These are phyloP conservation scores for Tilletia walkeri DNA, from an alignment of 1,284 basidiomycete genomes.

Conservation along the genomic window DNA sequence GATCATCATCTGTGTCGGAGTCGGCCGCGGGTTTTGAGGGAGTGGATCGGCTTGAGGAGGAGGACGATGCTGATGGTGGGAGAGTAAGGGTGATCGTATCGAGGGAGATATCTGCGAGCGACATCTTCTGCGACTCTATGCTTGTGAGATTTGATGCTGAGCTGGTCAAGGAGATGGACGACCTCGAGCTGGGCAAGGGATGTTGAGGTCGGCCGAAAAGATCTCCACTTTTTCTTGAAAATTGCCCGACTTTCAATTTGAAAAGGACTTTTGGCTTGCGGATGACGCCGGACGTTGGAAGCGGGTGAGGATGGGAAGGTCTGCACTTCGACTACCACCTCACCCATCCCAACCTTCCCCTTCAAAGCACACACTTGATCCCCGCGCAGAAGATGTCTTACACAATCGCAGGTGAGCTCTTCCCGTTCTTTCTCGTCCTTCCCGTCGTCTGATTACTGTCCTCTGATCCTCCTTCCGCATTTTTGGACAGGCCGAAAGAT, in stretches of 20 bases:
- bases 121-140: not conserved
- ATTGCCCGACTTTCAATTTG: not conserved
- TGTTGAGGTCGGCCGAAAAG: not conserved
- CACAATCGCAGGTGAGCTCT: conserved; percentile 47
- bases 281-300: no score
- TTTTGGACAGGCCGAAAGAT: conserved; percentile 35
- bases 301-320: no score
- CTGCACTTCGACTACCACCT: not conserved
- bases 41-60: not conserved
- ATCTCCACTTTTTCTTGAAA: no score
- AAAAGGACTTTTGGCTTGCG: no score
- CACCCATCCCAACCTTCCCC: not conserved
- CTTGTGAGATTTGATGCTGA: no score
- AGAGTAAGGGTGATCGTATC: conserved; percentile 5
- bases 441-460: not conserved
- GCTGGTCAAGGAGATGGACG: no score
- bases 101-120: conserved; percentile 14
- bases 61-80: not conserved
- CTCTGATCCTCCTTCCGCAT: not conserved
- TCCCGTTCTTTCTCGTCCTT: not conserved
- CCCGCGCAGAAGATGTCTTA: conserved; percentile 38
- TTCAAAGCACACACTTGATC: not conserved
- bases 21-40: not conserved
- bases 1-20: not conserved
- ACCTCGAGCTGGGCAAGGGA: not conserved